phyloP scores from a whole-genome alignment of 306 rosid genomes.

The Hippophae gyantsensis region DNA sequence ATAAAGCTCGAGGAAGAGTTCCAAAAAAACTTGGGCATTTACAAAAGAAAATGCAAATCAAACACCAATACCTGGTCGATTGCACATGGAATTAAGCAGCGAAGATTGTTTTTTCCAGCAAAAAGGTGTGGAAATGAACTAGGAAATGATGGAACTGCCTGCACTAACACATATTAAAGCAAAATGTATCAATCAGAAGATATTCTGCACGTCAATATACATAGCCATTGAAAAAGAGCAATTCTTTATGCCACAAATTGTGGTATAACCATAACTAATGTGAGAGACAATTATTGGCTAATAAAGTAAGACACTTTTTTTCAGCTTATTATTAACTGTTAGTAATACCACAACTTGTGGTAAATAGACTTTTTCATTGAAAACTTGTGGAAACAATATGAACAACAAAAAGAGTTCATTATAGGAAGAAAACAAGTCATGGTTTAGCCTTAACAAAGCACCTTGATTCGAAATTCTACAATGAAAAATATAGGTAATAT shows the following conservation, averaged over 20 bases:
- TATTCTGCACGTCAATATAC: background rate
- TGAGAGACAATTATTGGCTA: too few relatives aligned
- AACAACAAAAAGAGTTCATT: background rate
- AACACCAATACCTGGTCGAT: constrained; percentile 69
- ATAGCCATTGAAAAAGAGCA: too few relatives aligned
- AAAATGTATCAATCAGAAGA: constrained; percentile 15
- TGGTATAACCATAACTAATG: too few relatives aligned
- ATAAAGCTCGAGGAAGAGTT: background rate
- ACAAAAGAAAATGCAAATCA: background rate
- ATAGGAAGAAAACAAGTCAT: too few relatives aligned
- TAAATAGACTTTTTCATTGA: background rate
- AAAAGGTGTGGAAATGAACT: constrained; percentile 95
- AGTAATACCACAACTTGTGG: background rate
- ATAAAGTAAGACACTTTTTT: background rate
- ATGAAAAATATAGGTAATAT: background rate
- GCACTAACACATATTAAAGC: constrained; percentile 23
- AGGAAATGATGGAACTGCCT: constrained; percentile 98
- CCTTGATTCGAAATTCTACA: too few relatives aligned
- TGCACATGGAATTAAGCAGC: constrained; percentile 96
- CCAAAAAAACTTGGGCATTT: background rate
- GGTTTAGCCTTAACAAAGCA: background rate
- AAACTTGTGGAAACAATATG: background rate
- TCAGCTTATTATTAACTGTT: background rate
- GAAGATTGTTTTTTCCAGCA: constrained; percentile 56
- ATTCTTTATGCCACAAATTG: too few relatives aligned